Evolutionary conservation across 108 stramenopile species (phyloP), one percentile per base, ranked within the genome.

Genomic region (Pseudonitzschia pungens): DNA sequence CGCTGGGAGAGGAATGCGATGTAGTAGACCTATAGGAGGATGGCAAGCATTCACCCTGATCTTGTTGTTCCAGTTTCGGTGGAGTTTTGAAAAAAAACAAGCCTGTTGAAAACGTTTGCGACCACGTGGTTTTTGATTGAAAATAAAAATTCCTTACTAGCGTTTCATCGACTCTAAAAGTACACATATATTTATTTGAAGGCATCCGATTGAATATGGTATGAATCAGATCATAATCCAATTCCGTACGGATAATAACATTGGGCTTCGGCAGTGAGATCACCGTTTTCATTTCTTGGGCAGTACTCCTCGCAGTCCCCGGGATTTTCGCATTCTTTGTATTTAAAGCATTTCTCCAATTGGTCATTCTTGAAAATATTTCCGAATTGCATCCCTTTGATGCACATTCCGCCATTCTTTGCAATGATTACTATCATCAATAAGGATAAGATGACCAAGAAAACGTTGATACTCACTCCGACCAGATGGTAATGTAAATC

Each of bases 391-490:
- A 68, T 52, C 29, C 70, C 69, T 16, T 24, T 43, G 51, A 82
- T 68, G 31, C 81, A 82, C 54, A 77, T 64, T 29, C 81, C 81
- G 29, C 76, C 69, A 51, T 62, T 74, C 28, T 65, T 68, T 8
- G 53, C 68, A 27, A 82, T 70, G 43, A 77, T 44, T 31, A 69
- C 15, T 56, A 82, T 82, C 29, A 77, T 14, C 63, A 73, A 27
- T 18, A 82, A 31, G 22, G 73, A 65, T 16, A 77, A 43, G 27
- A 69, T 31, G 29, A 73, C 72, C 50, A 73, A 58, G 14, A 43
- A 24, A 40, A 77, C 57, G 67, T 82, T 82, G 43, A 73, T 56
- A 28, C 31, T 43, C 10, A 76, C 75, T n/a, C 76, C 81, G 6
- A 65, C 36, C 31, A 73, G 55, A 32, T 70, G 71, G 53, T 74